Evolutionary conservation across 768 basidiomycete genomes (phyloP).

Genomic region (Termitomyces sp.): DNA sequence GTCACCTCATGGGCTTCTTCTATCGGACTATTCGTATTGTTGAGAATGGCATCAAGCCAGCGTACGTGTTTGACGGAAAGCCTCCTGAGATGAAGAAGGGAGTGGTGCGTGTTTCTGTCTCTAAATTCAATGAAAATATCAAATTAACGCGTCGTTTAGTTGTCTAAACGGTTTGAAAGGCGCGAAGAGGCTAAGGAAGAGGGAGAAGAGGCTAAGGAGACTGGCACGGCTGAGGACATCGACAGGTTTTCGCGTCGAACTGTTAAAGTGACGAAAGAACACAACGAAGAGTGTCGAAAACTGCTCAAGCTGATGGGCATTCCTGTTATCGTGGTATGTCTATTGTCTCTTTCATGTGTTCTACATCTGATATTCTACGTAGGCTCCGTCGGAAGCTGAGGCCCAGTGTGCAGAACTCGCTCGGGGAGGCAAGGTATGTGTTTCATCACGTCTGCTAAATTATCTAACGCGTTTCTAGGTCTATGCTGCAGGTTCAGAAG

Average conservation of each 20-base stretch:
- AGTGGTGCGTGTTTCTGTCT: constrained; percentile 61
- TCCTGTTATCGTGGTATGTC: constrained; percentile 82
- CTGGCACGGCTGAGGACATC: constrained; percentile 89
- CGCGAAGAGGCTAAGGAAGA: constrained; percentile 93
- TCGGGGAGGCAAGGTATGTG: constrained; percentile 81
- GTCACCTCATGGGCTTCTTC: constrained; percentile 98
- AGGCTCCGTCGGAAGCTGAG: constrained; percentile 99
- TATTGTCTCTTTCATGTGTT: not conserved
- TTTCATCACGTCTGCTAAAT: not conserved
- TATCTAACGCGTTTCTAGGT: constrained; percentile 47
- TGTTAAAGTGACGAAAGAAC: constrained; percentile 92
- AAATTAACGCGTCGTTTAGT: constrained; percentile 40
- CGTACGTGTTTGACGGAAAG: constrained; percentile 98
- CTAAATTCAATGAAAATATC: not conserved
- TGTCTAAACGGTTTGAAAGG: constrained; percentile 92
- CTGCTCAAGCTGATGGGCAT: constrained; percentile 95
- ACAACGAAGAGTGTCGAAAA: constrained; percentile 92
- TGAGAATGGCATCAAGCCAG: constrained; percentile 97
- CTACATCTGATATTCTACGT: constrained; percentile 2
- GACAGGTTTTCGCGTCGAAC: constrained; percentile 87
- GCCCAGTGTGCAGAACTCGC: constrained; percentile 98
- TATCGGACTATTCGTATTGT: constrained; percentile 97
- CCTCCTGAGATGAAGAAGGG: constrained; percentile 97
- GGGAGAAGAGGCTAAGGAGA: constrained; percentile 95
- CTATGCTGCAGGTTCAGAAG: constrained; percentile 96